Percentiles rank a stretch among this genome's conserved stretches.
Evolutionary conservation across 164 flowering plant species (phyloP).

Genomic region (grape (Vitis vinifera)): ASM3070453v1 NC_081806.1:2955501-2956000

Average conservation of each 20-base stretch:
- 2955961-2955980: too few species aligned
- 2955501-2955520: neutral
- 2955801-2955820: conserved; percentile 27
- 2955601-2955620: conserved; percentile 27
- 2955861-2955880: conserved; percentile 27
- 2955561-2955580: conserved; percentile 48
- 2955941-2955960: conserved; percentile 3
- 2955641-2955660: conserved; percentile 27
- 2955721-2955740: conserved; percentile 52
- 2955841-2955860: conserved; percentile 2
- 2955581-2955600: conserved; percentile 24
- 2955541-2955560: conserved; percentile 63
- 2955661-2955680: conserved; percentile 32
- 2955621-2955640: conserved; percentile 30
- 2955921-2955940: conserved; percentile 1
- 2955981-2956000: neutral
- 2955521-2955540: conserved; percentile 61
- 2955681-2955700: conserved; percentile 48
- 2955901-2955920: conserved; percentile 1
- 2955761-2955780: conserved; percentile 19
- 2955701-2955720: conserved; percentile 46
- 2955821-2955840: conserved; percentile 4
- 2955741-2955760: conserved; percentile 80
- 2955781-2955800: conserved; percentile 38
- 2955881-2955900: conserved; percentile 10